phyloP scores from a whole-genome alignment of 306 rosid genomes.

The Betula pendula region DNA sequence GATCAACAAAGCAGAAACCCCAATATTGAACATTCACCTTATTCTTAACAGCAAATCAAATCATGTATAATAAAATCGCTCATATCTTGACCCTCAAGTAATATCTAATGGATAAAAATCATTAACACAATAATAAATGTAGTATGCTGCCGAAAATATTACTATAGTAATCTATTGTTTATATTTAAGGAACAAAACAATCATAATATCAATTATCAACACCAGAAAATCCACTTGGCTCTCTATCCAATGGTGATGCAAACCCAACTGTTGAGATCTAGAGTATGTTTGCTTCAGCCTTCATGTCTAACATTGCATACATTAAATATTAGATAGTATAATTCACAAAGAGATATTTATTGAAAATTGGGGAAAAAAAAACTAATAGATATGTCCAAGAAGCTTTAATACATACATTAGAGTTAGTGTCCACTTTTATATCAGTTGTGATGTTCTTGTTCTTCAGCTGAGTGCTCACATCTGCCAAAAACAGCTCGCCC shows the following conservation, averaged over 20 bases:
- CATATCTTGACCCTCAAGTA: neutral
- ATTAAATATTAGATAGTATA: neutral
- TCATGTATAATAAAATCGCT: neutral
- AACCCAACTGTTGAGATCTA: neutral
- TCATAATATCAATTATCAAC: neutral
- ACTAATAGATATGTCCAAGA: neutral
- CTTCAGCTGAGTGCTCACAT: conserved; percentile 77
- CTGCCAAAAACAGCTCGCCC: conserved; percentile 73
- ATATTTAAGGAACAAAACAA: neutral
- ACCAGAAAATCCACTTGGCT: neutral
- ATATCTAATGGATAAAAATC: neutral
- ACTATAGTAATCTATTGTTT: neutral
- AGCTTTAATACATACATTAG: conserved; percentile 58
- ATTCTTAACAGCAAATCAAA: neutral
- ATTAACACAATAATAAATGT: neutral
- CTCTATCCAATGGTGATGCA: neutral
- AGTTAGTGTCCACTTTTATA: conserved; percentile 82
- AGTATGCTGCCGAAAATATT: neutral
- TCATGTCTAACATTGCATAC: neutral
- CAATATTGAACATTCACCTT: neutral
- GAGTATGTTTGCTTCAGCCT: neutral
- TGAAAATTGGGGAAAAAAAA: neutral
- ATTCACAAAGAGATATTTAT: neutral
- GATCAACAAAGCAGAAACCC: neutral
- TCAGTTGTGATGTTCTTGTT: conserved; percentile 93